These are phyloP conservation scores for Serendipita sp. DNA, from an alignment of 1,284 basidiomycete species.

Conservation along the genomic window DNA sequence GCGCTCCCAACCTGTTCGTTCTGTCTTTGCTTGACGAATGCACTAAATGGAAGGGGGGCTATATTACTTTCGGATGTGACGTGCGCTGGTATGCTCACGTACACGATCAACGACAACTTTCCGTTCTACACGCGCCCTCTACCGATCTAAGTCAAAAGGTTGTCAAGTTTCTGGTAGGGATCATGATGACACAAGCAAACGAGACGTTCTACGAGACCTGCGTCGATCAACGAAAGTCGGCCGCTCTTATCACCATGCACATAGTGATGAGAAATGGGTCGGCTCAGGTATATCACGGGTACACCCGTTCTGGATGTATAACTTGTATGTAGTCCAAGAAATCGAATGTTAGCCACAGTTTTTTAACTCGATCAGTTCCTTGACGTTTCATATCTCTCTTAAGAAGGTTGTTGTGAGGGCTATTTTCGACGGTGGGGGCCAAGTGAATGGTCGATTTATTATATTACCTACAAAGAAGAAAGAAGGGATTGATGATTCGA, in stretches of 20 bases:
- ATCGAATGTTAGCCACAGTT: no score
- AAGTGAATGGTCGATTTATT: no score
- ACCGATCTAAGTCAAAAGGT: slow-evolving; percentile 91
- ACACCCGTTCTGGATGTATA: no score
- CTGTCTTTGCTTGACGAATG: slow-evolving; percentile 10
- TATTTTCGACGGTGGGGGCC: no score
- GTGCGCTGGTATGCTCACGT: slow-evolving; percentile 94
- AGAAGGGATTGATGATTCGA: no score
- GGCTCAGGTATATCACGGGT: no score
- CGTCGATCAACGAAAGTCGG: slow-evolving; percentile 76
- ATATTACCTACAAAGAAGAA: no score
- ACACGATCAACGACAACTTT: slow-evolving; percentile 84
- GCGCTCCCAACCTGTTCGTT: slow-evolving; percentile 10
- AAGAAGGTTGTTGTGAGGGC: no score
- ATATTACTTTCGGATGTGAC: slow-evolving; percentile 63
- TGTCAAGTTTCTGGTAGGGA: slow-evolving; percentile 76
- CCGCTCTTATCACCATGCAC: slow-evolving; percentile 45
- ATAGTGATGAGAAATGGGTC: no score
- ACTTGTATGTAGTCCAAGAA: no score
- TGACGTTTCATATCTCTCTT: no score
- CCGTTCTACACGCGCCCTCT: slow-evolving; percentile 91
- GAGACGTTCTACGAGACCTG: slow-evolving; percentile 97
- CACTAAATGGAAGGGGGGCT: slow-evolving; percentile 10
- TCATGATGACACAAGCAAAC: slow-evolving; percentile 86
- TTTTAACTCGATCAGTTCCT: no score